A percentile compares a stretch with the other conserved stretches of the same genome.
These are phyloP conservation scores for Aspergillus latus DNA, from an alignment of 2,329 filamentous ascomycete genomes.

Conservation along the genomic window DNA sequence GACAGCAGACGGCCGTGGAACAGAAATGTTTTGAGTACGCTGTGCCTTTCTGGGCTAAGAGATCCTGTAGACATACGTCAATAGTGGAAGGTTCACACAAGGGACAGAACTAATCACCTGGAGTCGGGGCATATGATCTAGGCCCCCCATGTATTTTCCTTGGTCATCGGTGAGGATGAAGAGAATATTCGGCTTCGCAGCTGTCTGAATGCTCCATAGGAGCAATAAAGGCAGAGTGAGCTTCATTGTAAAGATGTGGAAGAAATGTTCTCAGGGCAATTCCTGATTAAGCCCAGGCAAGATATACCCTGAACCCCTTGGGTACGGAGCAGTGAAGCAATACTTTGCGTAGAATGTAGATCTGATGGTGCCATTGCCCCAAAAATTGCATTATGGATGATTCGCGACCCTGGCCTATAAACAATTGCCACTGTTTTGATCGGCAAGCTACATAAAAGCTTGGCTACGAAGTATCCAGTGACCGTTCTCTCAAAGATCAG, in stretches of 20 bases:
- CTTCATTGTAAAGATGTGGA: conserved; percentile 49
- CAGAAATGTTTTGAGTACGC: conserved; percentile 59
- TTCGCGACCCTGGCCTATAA: not conserved
- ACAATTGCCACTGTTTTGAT: too few relatives aligned
- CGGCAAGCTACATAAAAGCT: not conserved
- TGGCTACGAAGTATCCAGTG: not conserved
- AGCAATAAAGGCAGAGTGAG: not conserved
- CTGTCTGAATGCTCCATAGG: not conserved
- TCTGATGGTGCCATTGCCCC: not conserved
- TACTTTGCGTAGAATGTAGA: not conserved
- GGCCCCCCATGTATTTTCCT: conserved; percentile 59
- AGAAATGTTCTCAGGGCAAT: conserved; percentile 44
- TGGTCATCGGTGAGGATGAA: conserved; percentile 68
- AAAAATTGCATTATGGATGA: not conserved
- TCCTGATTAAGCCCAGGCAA: too few relatives aligned
- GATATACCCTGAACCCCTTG: too few relatives aligned
- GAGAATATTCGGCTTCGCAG: conserved; percentile 54
- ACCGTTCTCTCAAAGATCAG: not conserved
- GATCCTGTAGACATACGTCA: conserved; percentile 32
- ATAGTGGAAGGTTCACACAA: too few relatives aligned
- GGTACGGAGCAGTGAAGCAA: too few relatives aligned
- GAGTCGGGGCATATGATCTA: conserved; percentile 60
- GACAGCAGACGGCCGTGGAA: conserved; percentile 65
- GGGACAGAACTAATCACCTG: not conserved
- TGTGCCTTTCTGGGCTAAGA: conserved; percentile 58